phyloP scores from a whole-genome alignment of 2,329 filamentous ascomycete species.

The Hymenoscyphus occultus region DNA sequence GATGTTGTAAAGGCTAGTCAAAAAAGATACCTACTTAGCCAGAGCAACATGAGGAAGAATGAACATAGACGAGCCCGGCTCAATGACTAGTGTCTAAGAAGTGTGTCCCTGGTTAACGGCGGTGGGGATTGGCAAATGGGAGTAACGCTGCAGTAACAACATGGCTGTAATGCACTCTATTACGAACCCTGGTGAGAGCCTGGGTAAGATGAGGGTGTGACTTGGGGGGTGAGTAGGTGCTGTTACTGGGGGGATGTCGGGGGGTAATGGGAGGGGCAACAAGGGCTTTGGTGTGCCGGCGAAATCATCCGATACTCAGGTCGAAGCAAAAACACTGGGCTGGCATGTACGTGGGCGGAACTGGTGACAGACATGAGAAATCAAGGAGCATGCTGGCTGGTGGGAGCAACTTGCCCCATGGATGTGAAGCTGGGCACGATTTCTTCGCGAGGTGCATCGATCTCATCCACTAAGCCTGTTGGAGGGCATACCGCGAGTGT shows the following conservation, averaged over 20 bases:
- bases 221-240: conserved; percentile 19
- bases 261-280: conserved; percentile 17
- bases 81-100: conserved; percentile 28
- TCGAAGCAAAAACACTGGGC: conserved; percentile 30
- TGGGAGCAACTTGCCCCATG: not conserved
- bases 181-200: conserved; percentile 29
- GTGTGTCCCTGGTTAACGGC: conserved; percentile 21
- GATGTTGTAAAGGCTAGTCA: conserved; percentile 11
- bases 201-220: conserved; percentile 34
- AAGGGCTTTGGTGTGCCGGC: conserved; percentile 25
- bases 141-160: conserved; percentile 25
- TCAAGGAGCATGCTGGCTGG: not conserved
- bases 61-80: conserved; percentile 29
- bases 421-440: conserved; percentile 9
- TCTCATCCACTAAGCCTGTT: conserved; percentile 31
- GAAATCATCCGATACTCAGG: conserved; percentile 36
- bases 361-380: conserved; percentile 9
- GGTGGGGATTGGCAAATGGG: conserved; percentile 33
- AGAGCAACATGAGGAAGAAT: conserved; percentile 19
- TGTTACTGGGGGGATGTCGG: not conserved
- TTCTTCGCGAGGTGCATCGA: conserved; percentile 31
- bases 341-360: conserved; percentile 24
- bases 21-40: conserved; percentile 23
- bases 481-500: conserved; percentile 22
- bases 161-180: conserved; percentile 30